Percentiles rank a stretch among this genome's conserved stretches.
Conservation (phyloP, 2,329 filamentous ascomycete genomes). For the Diplodia seriata region DNA sequence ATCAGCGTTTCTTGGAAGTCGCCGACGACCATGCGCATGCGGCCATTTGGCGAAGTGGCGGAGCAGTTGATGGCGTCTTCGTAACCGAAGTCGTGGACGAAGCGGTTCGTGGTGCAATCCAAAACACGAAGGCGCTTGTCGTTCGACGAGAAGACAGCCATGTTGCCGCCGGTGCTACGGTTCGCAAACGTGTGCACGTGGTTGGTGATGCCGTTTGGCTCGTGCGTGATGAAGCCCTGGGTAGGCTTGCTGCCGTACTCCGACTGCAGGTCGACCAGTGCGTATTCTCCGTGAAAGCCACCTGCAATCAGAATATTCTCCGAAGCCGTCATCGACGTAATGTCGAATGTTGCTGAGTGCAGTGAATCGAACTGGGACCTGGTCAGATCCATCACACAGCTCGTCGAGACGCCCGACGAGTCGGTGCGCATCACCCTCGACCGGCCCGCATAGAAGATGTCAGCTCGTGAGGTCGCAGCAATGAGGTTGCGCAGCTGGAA, state of each 20-base stretch:
- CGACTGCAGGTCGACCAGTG: constrained; percentile 53
- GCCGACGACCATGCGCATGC: constrained; percentile 75
- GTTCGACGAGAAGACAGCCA: constrained; percentile 65
- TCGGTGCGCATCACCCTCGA: constrained; percentile 57
- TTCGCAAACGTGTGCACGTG: constrained; percentile 62
- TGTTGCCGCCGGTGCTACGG: constrained; percentile 56
- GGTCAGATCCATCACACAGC: constrained; percentile 58
- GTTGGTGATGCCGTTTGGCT: constrained; percentile 63
- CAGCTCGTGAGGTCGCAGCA: constrained; percentile 61
- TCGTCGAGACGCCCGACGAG: constrained; percentile 51
- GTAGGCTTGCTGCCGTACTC: constrained; percentile 44
- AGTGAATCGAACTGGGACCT: constrained; percentile 24
- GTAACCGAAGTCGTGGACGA: constrained; percentile 64
- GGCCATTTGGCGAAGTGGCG: constrained; percentile 72
- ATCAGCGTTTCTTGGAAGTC: constrained; percentile 72
- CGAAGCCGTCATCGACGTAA: constrained; percentile 61
- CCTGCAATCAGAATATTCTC: constrained; percentile 61
- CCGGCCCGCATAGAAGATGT: constrained; percentile 61
- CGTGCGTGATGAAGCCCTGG: constrained; percentile 58
- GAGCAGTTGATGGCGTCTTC: constrained; percentile 74
- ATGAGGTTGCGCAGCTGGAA: constrained; percentile 67
- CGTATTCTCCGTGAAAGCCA: constrained; percentile 65
- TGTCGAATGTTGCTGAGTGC: constrained; percentile 47
- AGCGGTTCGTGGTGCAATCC: constrained; percentile 63
- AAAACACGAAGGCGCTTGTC: constrained; percentile 62